phyloP scores from a whole-genome alignment of 2,329 filamentous ascomycete genomes.

The Colletotrichum destructivum region DNA sequence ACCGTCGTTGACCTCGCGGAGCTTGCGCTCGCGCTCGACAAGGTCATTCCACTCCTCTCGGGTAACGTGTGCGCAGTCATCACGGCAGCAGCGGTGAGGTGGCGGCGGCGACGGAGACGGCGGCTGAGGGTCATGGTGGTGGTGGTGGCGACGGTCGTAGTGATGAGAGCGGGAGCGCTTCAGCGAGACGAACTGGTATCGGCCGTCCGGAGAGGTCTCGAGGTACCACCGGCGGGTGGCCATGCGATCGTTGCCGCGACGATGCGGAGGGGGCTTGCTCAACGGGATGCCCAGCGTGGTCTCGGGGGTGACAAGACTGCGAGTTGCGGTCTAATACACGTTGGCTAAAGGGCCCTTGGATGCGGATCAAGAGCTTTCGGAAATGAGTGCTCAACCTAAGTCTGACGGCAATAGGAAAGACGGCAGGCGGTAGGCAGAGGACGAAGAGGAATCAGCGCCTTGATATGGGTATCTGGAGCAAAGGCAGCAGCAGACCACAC shows the following conservation, averaged over 20 bases:
- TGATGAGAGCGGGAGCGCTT: slow-evolving; percentile 57
- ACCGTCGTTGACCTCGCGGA: slow-evolving; percentile 54
- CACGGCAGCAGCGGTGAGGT: slow-evolving; percentile 44
- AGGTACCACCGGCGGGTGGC: slow-evolving; percentile 53
- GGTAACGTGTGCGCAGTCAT: slow-evolving; percentile 54
- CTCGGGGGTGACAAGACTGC: slow-evolving; percentile 21
- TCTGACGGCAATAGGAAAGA: not conserved
- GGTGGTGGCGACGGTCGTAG: slow-evolving; percentile 49
- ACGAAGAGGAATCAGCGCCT: slow-evolving; percentile 14
- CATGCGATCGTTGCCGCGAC: slow-evolving; percentile 47
- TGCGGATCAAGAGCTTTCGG: not conserved
- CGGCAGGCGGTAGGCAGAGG: not conserved
- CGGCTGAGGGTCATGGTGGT: slow-evolving; percentile 43
- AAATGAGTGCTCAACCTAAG: not conserved
- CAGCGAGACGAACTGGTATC: slow-evolving; percentile 56
- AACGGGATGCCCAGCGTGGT: slow-evolving; percentile 39
- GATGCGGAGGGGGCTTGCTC: slow-evolving; percentile 28
- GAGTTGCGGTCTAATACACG: not conserved
- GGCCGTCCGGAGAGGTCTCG: slow-evolving; percentile 53
- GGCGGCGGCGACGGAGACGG: slow-evolving; percentile 49
- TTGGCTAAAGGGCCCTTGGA: too few relatives aligned
- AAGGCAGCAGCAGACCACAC: slow-evolving; percentile 29
- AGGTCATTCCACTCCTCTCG: slow-evolving; percentile 56
- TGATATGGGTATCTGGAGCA: slow-evolving; percentile 35
- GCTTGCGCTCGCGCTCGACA: slow-evolving; percentile 53